phyloP scores from a whole-genome alignment of 2,329 filamentous ascomycete species.

The Erysiphe pulchra region DNA sequence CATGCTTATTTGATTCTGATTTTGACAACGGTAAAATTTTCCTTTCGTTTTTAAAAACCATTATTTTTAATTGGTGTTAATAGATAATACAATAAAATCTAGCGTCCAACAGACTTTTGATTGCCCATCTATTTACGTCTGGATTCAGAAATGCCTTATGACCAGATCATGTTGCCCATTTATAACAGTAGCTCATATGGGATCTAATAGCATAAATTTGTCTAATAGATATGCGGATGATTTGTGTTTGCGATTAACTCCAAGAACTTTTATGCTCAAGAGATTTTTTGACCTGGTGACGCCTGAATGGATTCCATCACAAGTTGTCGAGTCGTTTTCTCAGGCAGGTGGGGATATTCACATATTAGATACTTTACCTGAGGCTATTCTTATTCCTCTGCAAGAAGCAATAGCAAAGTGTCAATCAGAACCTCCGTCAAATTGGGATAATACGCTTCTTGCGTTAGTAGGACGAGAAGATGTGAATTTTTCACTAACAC shows the following conservation, averaged over 20 bases:
- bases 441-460: conserved; percentile 48
- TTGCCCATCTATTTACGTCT: conserved; percentile 33
- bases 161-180: conserved; percentile 16
- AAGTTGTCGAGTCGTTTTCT: conserved; percentile 50
- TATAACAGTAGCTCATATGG: conserved; percentile 23
- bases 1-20: conserved; percentile 22
- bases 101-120: conserved; percentile 21
- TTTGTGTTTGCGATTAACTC: conserved; percentile 18
- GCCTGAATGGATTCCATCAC: conserved; percentile 23
- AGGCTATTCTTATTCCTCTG: conserved; percentile 55
- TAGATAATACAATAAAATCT: conserved; percentile 5
- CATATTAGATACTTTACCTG: conserved; percentile 61
- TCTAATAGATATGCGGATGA: conserved; percentile 4
- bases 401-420: conserved; percentile 67
- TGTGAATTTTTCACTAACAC: conserved; percentile 38
- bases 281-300: conserved; percentile 36
- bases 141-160: conserved; percentile 20
- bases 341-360: conserved; percentile 38
- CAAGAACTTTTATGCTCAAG: conserved; percentile 44
- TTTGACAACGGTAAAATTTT: conserved; percentile 24
- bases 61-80: neutral
- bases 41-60: neutral
- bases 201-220: conserved; percentile 12
- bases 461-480: conserved; percentile 61
- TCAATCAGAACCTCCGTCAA: conserved; percentile 54